Conservation (phyloP, 2,329 filamentous ascomycete genomes). For the Pyrenochaeta sp. region DNA sequence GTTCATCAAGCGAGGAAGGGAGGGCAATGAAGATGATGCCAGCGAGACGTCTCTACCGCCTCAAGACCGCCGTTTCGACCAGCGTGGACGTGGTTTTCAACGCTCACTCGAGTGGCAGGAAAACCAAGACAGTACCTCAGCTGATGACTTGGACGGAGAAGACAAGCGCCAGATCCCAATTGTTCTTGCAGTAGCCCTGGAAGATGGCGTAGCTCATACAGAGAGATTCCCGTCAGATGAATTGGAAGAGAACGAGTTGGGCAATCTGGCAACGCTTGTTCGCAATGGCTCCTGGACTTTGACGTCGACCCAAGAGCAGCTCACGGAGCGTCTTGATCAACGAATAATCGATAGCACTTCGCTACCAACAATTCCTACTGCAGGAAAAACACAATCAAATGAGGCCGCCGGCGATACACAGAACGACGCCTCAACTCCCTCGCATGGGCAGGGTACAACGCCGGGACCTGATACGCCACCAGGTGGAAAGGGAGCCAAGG, state of each 20-base stretch:
- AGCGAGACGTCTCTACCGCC: background rate
- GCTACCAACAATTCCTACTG: background rate
- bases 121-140: background rate
- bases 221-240: background rate
- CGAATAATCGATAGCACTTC: background rate
- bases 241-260: background rate
- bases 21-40: background rate
- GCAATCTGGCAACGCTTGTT: background rate
- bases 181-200: background rate
- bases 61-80: slow-evolving; percentile 11
- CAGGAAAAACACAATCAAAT: too few relatives aligned
- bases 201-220: background rate
- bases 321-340: background rate
- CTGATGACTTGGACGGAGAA: background rate
- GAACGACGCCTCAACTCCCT: too few relatives aligned
- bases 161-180: background rate
- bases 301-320: background rate
- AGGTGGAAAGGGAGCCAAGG: too few relatives aligned
- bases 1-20: slow-evolving; percentile 5
- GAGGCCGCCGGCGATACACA: too few relatives aligned
- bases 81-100: background rate
- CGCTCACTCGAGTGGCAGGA: background rate
- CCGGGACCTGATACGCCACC: too few relatives aligned
- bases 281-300: background rate
- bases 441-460: too few relatives aligned